Evolutionary conservation across 169 alveolate genomes (phyloP), one percentile per base, ranked within the genome.

Genomic region (Plasmodium reichenowi): DNA sequence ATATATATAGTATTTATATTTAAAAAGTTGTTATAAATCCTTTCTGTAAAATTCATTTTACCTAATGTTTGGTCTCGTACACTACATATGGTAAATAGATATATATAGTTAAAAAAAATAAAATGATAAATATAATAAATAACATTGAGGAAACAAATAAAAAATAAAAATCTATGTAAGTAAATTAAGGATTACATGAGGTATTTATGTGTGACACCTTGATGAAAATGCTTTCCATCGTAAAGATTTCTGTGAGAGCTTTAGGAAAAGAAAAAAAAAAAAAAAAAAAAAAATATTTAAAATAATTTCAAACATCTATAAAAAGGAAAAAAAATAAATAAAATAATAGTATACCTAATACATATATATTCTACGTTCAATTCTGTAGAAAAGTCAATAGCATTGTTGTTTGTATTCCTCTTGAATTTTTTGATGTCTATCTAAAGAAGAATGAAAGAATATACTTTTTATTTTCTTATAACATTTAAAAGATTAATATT

Each of bases 161-260:
- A 63, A 58, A 62, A 74, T 43, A 24, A 74, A 20, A 32, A 43
- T 38, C 5, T 38, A 5, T 38, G 47, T 38, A 38, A 38, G 47
- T 24, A 58, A 5, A 59, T 52, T 6, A 56, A 29, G 26, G 3
- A 70, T 83, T 83, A 83, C 91, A 83, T 56, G 9, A 83, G 91
- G 70, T 83, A 83, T 83, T 83, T 83, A 52, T 67, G 85, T 43
- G 91, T 83, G 59, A 83, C 91, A 54, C 91, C 91, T 83, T 83
- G 91, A 63, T 83, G 91, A 73, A 83, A 83, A 66, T 17, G 29
- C 7, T 52, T 68, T 67, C 91, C 91, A 63, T 83, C 91, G 22
- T 70, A 83, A 60, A 83, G 85, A 12, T 52, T 52, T 45, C 70
- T 83, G 20, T 83, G 73, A 32, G 91, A 83, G 26, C 91, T 80